Conservation (phyloP, 345 rosid genomes). For the Lumnitzera racemosa region DNA sequence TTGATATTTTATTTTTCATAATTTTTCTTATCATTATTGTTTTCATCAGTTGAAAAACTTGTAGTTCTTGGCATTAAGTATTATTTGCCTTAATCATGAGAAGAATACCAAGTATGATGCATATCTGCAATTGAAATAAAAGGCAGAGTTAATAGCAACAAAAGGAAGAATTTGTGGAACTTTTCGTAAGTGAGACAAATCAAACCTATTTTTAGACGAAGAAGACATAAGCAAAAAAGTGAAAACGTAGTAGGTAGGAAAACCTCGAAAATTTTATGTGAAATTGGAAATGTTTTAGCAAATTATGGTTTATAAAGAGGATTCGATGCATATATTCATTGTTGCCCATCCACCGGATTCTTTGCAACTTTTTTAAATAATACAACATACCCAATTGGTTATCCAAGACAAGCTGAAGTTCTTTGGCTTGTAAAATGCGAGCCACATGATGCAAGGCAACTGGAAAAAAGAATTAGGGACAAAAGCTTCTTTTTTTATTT, state of each 20-base stretch:
- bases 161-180: no score
- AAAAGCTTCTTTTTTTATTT: conserved; percentile 1
- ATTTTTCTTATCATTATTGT: no score
- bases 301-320: no score
- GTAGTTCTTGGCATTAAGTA: conserved; percentile 43
- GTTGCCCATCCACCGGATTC: no score
- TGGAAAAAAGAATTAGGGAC: conserved; percentile 6
- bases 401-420: conserved; percentile 69
- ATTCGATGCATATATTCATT: no score
- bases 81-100: conserved; percentile 74
- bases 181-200: no score
- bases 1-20: no score
- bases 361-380: conserved; percentile 1
- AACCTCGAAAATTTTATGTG: no score
- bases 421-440: conserved; percentile 60
- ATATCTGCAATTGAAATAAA: conserved; percentile 38
- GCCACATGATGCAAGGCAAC: conserved; percentile 84
- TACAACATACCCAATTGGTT: conserved; percentile 54
- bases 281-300: not conserved
- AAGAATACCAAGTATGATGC: conserved; percentile 51
- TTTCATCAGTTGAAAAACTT: conserved; percentile 21
- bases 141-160: not conserved
- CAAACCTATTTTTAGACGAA: no score
- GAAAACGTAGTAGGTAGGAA: not conserved
- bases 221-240: not conserved